These are phyloP conservation scores for Suhomyces sp. DNA, from an alignment of 805 yeast species.

Conservation along the genomic window DNA sequence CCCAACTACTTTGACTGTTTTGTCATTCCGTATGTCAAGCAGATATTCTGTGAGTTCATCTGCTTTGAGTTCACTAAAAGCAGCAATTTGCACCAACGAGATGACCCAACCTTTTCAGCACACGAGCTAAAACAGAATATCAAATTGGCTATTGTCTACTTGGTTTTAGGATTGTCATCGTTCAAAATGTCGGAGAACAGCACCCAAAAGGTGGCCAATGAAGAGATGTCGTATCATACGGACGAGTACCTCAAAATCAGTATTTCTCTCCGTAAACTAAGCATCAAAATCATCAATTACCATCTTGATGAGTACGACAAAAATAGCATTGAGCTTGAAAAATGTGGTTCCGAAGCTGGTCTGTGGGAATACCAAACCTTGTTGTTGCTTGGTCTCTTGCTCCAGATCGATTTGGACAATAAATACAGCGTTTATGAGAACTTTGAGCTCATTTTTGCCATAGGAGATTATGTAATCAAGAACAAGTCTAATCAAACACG, in stretches of 20 bases:
- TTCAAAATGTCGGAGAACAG: constrained; percentile 12
- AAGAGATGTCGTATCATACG: constrained; percentile 7
- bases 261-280: constrained; percentile 35
- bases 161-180: constrained; percentile 24
- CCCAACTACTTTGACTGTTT: constrained; percentile 27
- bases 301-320: constrained; percentile 43
- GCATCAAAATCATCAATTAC: constrained; percentile 33
- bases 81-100: background rate
- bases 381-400: constrained; percentile 33
- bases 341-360: constrained; percentile 12
- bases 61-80: constrained; percentile 18
- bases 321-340: constrained; percentile 14
- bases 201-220: background rate
- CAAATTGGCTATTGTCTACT: constrained; percentile 23
- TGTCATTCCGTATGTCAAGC: constrained; percentile 29
- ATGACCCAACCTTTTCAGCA: background rate
- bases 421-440: constrained; percentile 42
- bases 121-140: constrained; percentile 12
- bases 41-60: constrained; percentile 29
- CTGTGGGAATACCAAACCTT: constrained; percentile 29
- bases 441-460: constrained; percentile 38
- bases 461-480: constrained; percentile 34
- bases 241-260: constrained; percentile 26
- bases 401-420: constrained; percentile 39
- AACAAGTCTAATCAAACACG: constrained; percentile 13